Evolutionary conservation across 2,329 filamentous ascomycete genomes (phyloP).

Genomic region (Cadophora luteo-olivacea): DNA sequence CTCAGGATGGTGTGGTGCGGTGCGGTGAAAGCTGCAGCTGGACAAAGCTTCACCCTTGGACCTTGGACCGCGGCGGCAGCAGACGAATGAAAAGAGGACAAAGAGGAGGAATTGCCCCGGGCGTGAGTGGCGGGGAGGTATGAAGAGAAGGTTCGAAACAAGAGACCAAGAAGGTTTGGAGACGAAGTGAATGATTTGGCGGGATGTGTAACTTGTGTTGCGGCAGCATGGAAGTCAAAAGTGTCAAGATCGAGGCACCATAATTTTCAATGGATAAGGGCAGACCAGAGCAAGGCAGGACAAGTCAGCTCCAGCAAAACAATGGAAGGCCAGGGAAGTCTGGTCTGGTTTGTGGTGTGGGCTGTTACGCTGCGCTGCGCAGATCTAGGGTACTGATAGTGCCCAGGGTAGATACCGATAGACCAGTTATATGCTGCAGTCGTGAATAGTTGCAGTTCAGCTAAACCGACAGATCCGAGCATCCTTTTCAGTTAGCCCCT

Average conservation of each 20-base stretch:
- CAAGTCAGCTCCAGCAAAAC: slow-evolving; percentile 1
- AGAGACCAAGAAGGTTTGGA: slow-evolving; percentile 8
- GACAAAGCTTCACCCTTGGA: slow-evolving; percentile 14
- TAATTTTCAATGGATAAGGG: not conserved
- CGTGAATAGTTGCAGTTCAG: not conserved
- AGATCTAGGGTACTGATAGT: not conserved
- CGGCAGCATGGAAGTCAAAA: slow-evolving; percentile 11
- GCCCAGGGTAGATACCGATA: not conserved
- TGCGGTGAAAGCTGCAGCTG: slow-evolving; percentile 15
- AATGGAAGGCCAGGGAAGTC: not conserved
- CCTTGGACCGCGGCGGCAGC: slow-evolving; percentile 1
- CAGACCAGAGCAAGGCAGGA: not conserved
- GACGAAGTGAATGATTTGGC: slow-evolving; percentile 3
- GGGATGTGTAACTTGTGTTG: slow-evolving; percentile 13
- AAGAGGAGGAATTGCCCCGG: not conserved
- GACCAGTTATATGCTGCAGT: slow-evolving; percentile 8
- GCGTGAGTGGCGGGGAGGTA: not conserved
- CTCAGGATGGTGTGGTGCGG: slow-evolving; percentile 8
- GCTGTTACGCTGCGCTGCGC: not conserved
- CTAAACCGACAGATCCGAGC: slow-evolving; percentile 8
- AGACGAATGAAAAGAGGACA: not conserved
- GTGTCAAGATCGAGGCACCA: slow-evolving; percentile 3
- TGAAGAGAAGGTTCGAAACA: slow-evolving; percentile 9
- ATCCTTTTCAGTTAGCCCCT: not conserved
- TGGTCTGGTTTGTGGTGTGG: slow-evolving; percentile 7